Base-by-base conservation (phyloP, 1,284 basidiomycete species). In the Tilletia indica region DNA sequence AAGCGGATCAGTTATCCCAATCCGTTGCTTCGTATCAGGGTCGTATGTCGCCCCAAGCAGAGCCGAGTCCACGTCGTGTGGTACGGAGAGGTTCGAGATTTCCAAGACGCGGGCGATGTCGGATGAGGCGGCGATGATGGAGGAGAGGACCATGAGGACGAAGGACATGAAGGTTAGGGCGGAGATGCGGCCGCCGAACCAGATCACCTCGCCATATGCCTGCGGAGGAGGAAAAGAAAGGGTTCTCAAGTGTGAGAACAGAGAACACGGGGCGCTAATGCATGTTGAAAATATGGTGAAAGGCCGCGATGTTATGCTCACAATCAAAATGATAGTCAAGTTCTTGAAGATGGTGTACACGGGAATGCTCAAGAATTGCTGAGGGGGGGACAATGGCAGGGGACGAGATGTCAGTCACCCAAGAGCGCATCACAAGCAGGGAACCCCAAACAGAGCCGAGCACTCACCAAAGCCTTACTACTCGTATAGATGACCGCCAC, bases 401-500 rank as follows among this genome's bases (percentile, higher is more conserved):
- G 25, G 25, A 31, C 25, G 25, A 31, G 2, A 31, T 31, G 25
- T 31, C 25, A 31, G 25, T 31, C 25, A 31, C 25, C 25, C 12
- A 58, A n/a, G 25, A 31, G 0, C 25, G 25, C 25, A 31, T 31
- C 25, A 19, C 58, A 63, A 42, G 38, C 34, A 21, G 42, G 51
- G 51, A n/a, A 54, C 8, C 8, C 8, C 19, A 31, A 19, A n/a
- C 12, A 11, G 51, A 14, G 51, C 9, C 51, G 6, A 6, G 25
- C 6, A 73, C 76, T 85, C 78, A 94, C 94, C 83, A 99, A 87
- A 82, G 93, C 94, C 86, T 99, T 99, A 63, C 93, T 96, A 8
- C 97, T 97, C 0, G 97, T 98, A 86, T 97, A 99, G 84, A 99
- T 99, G 68, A 99, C 96, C 70, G 89, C 89, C 71, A 97, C 96